Evolutionary conservation across 495 filamentous ascomycete genomes (phyloP).

Genomic region (Cercophora newfieldiana): DNA sequence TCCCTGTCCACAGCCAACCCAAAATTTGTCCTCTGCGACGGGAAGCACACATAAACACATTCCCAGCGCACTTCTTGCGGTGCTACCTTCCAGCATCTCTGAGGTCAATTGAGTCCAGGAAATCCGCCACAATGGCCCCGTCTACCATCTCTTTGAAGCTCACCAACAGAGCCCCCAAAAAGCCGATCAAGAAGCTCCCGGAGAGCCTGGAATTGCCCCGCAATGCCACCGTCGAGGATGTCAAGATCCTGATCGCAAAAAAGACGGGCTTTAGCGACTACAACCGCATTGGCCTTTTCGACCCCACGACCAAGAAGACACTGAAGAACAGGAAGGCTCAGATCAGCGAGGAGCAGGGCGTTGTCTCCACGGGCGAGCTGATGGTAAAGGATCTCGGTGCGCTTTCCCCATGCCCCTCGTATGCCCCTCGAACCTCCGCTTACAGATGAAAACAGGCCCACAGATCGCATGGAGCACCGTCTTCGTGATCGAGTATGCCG

Average conservation of each 20-base stretch:
- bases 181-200: slow-evolving; percentile 72
- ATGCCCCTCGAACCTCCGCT: slow-evolving; percentile 10
- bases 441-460: slow-evolving; percentile 57
- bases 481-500: slow-evolving; percentile 91
- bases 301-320: slow-evolving; percentile 66
- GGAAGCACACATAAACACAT: not conserved
- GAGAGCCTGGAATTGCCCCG: slow-evolving; percentile 60
- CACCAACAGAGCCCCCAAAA: slow-evolving; percentile 46
- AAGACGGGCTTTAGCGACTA: slow-evolving; percentile 49
- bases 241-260: slow-evolving; percentile 50
- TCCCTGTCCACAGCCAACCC: not conserved
- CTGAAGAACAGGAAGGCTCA: slow-evolving; percentile 57
- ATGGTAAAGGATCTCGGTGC: slow-evolving; percentile 93
- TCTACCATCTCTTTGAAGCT: slow-evolving; percentile 43
- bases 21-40: not conserved
- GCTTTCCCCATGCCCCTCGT: slow-evolving; percentile 21
- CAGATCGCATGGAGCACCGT: slow-evolving; percentile 94
- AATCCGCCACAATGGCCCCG: slow-evolving; percentile 31
- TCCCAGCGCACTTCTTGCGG: not conserved
- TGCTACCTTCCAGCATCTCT: not conserved
- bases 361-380: slow-evolving; percentile 68
- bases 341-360: slow-evolving; percentile 60
- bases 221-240: slow-evolving; percentile 61
- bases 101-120: not conserved
- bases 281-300: slow-evolving; percentile 66